Evolutionary conservation across 371 early-diverging fungal genomes (phyloP), one percentile per base, ranked within the genome.

Genomic region (Coemansia sp.): DNA sequence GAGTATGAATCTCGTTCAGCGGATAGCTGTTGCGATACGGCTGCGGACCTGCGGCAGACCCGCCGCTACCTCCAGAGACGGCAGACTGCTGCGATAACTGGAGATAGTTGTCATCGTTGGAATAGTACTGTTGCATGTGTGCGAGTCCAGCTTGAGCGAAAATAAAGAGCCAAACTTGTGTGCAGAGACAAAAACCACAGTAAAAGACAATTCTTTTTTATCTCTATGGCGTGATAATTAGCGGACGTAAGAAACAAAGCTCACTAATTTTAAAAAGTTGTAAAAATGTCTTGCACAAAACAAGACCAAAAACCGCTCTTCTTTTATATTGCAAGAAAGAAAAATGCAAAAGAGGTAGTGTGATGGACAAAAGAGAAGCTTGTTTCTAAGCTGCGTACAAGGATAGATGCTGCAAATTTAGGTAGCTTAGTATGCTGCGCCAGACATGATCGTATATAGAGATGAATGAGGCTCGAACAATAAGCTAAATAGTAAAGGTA

Each of bases 21-120:
- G 71, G 71, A 51, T 65, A 65, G 66, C 70, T 69, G 42, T 66
- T 42, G 23, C 63, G 54, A 40, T 74, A 74, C 12, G 71, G 65
- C 56, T 74, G 75, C 0, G 71, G 75, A 1, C 75, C 75, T 14
- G 74, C 70, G 1, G 62, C 28, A 18, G 60, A 52, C 21, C 37
- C 53, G 2, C 50, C 47, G 1, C 21, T 21, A 23, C 62, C 52
- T 18, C 60, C 47, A 18, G 67, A 67, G 21, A 37, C 62, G 23
- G 20, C 60, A 30, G 63, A 63, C 37, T 67, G 56, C 52, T 67
- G 61, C 23, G 70, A 62, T 54, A 70, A 47, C 51, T 59, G 71
- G 9, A 69, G 53, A 21, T 70, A 74, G 56, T 62, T 62, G 63
- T 70, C 67, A 44, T 66, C 69, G 53, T 59, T 66, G 21, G 68